Conservation (phyloP, 805 yeast genomes). For the Pichia nanzhaoensis region DNA sequence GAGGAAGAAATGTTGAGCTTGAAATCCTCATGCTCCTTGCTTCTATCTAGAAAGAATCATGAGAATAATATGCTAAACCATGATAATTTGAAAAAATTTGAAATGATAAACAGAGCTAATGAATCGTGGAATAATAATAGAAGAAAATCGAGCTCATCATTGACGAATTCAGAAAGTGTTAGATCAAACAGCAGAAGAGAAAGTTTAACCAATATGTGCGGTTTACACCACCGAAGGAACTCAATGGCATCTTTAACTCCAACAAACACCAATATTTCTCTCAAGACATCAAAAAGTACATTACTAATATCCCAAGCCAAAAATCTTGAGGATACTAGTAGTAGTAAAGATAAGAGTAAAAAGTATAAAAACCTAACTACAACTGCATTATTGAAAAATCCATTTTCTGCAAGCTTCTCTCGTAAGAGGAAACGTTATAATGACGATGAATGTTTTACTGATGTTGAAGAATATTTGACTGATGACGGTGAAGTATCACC, state of each 20-base stretch:
- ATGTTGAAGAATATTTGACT: slow-evolving; percentile 8
- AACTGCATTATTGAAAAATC: neutral
- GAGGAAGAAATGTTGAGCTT: slow-evolving; percentile 23
- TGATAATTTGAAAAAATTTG: slow-evolving; percentile 27
- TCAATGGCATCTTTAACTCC: slow-evolving; percentile 4
- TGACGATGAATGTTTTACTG: slow-evolving; percentile 7
- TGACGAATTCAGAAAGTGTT: slow-evolving; percentile 10
- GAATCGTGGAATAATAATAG: slow-evolving; percentile 31
- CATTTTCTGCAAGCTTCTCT: neutral
- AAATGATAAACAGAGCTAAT: slow-evolving; percentile 31
- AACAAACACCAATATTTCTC: slow-evolving; percentile 3
- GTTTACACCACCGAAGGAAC: neutral
- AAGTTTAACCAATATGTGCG: slow-evolving; percentile 2
- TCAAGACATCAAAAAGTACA: neutral
- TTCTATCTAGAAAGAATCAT: slow-evolving; percentile 5
- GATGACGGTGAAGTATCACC: slow-evolving; percentile 9
- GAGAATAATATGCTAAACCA: slow-evolving; percentile 8
- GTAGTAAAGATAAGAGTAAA: neutral
- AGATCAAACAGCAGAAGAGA: slow-evolving; percentile 9
- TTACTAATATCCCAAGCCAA: neutral
- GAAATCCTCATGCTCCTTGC: slow-evolving; percentile 10
- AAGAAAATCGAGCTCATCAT: slow-evolving; percentile 14
- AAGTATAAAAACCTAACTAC: neutral
- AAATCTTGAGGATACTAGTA: neutral
- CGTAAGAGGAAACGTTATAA: slow-evolving; percentile 6